A percentile compares a stretch with the other conserved stretches of the same genome.
Conservation (phyloP, 768 basidiomycete species). For the Macrolepiota fuliginosa region DNA sequence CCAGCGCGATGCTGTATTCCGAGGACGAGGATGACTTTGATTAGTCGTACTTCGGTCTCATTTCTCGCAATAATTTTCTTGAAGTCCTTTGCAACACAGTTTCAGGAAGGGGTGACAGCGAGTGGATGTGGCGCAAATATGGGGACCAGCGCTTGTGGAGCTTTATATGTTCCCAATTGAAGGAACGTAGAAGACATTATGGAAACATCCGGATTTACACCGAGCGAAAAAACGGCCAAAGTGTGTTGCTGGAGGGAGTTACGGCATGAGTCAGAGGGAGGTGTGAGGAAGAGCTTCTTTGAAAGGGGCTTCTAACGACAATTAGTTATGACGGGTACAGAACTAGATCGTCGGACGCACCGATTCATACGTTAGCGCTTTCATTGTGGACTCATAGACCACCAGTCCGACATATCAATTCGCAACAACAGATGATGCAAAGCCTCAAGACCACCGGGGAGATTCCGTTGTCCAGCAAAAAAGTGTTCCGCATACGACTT, state of each 20-base stretch:
- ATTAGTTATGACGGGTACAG: neutral
- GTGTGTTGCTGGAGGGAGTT: slow-evolving; percentile 5
- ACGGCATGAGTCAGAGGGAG: slow-evolving; percentile 1
- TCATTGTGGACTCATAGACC: slow-evolving; percentile 30
- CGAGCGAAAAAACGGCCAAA: slow-evolving; percentile 19
- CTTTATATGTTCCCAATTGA: slow-evolving; percentile 32
- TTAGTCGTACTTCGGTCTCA: slow-evolving; percentile 22
- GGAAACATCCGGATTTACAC: slow-evolving; percentile 22
- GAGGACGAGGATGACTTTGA: slow-evolving; percentile 9
- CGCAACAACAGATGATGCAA: slow-evolving; percentile 53
- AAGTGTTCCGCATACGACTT: slow-evolving; percentile 20
- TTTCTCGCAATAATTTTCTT: slow-evolving; percentile 39
- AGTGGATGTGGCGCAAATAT: slow-evolving; percentile 33
- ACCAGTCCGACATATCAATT: slow-evolving; percentile 59
- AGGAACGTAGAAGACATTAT: slow-evolving; percentile 27
- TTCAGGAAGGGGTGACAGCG: slow-evolving; percentile 34
- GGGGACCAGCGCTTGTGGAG: slow-evolving; percentile 33
- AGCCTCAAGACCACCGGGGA: slow-evolving; percentile 51
- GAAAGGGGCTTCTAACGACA: neutral
- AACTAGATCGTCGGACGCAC: neutral
- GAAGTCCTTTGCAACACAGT: slow-evolving; percentile 30
- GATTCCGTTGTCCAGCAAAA: slow-evolving; percentile 28
- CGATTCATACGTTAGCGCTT: neutral
- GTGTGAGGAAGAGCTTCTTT: slow-evolving; percentile 1
- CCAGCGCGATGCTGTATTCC: slow-evolving; percentile 20